Evolutionary conservation across 2,329 filamentous ascomycete species (phyloP).

Genomic region (Daldinia eschscholtzii): DNA sequence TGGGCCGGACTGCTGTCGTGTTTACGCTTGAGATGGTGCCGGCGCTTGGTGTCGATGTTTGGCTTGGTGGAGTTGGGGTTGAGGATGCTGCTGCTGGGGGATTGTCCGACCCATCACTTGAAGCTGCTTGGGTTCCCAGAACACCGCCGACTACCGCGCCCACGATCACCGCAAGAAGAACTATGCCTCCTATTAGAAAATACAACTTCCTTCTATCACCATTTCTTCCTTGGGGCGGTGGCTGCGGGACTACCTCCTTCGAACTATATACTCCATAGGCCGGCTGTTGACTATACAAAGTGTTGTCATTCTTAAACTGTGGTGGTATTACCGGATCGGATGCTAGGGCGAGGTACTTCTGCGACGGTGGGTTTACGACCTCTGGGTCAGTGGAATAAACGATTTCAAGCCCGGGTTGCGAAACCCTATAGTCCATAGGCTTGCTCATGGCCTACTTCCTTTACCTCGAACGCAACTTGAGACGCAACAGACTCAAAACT

Average conservation of each 20-base stretch:
- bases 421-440: conserved; percentile 6
- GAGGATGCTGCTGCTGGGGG: background rate
- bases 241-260: conserved; percentile 1
- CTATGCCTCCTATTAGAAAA: conserved; percentile 26
- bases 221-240: background rate
- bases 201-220: conserved; percentile 26
- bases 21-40: conserved; percentile 14
- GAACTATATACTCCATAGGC: background rate
- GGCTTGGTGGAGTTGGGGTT: background rate
- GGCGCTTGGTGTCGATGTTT: conserved; percentile 13
- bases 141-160: conserved; percentile 33
- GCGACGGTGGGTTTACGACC: conserved; percentile 9
- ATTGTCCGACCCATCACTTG: background rate
- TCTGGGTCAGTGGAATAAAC: conserved; percentile 20
- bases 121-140: conserved; percentile 10
- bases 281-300: background rate
- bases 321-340: background rate
- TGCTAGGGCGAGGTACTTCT: conserved; percentile 13
- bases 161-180: conserved; percentile 18
- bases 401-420: conserved; percentile 36
- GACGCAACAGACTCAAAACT: background rate
- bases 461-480: background rate
- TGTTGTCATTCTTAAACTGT: background rate
- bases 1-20: conserved; percentile 29
- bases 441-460: conserved; percentile 18